These are phyloP conservation scores for Talaromyces sp. DNA, from an alignment of 2,329 filamentous ascomycete species.

Conservation along the genomic window DNA sequence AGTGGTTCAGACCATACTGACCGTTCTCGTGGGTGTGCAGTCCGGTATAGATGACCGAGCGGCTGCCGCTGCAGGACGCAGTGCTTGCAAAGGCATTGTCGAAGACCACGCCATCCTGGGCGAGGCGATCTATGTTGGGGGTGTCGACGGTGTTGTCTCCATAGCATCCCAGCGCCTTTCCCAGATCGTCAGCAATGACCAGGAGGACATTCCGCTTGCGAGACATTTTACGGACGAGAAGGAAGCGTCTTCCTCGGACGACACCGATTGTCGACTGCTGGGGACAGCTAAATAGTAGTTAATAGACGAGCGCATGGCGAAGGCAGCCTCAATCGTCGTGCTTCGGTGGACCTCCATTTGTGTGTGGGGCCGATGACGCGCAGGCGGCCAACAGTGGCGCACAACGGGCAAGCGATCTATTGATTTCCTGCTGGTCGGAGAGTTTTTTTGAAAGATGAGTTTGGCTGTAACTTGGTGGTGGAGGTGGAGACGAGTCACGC, in stretches of 20 bases:
- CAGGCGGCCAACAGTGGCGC: neutral
- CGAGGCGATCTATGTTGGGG: conserved; percentile 40
- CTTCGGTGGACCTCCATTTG: neutral
- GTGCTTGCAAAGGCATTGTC: conserved; percentile 14
- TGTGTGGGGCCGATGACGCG: neutral
- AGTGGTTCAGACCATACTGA: conserved; percentile 41
- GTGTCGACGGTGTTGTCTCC: conserved; percentile 21
- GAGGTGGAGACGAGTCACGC: neutral
- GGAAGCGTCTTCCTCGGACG: neutral
- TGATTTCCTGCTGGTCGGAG: neutral
- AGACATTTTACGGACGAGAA: neutral
- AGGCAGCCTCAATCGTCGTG: too few species aligned
- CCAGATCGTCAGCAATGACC: conserved; percentile 42
- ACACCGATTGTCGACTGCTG: neutral
- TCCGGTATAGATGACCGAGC: conserved; percentile 48
- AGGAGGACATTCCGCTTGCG: conserved; percentile 32
- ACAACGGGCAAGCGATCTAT: neutral
- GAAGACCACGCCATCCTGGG: conserved; percentile 34
- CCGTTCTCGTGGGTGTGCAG: conserved; percentile 46
- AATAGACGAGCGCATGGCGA: neutral
- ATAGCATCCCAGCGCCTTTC: conserved; percentile 35
- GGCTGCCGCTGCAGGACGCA: conserved; percentile 47
- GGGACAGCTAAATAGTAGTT: neutral
- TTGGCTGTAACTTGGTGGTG: neutral
- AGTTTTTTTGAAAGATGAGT: neutral